Evolutionary conservation across 78 protist species (phyloP).

Genomic region (Pigoraptor vietnamica): DNA sequence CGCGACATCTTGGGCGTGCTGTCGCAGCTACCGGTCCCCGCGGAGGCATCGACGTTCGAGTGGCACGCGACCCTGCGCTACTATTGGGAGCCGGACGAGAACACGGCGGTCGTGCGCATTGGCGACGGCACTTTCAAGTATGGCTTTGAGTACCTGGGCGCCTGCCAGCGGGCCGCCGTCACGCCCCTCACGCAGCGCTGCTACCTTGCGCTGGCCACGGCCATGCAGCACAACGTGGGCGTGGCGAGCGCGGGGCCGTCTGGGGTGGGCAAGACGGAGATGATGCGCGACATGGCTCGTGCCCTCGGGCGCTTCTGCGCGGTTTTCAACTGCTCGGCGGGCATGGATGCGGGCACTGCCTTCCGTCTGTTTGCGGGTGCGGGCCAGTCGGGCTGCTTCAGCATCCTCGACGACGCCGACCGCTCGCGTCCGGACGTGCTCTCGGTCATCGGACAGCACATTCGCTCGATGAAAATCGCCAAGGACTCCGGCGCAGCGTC

Average conservation of each 20-base stretch:
- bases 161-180: slow-evolving; percentile 67
- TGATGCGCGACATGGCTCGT: slow-evolving; percentile 43
- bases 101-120: slow-evolving; percentile 42
- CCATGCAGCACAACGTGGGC: slow-evolving; percentile 61
- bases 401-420: slow-evolving; percentile 86
- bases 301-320: slow-evolving; percentile 20
- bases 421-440: slow-evolving; percentile 64
- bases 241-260: slow-evolving; percentile 87
- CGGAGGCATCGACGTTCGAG: slow-evolving; percentile 42
- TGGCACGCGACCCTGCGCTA: slow-evolving; percentile 72
- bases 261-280: slow-evolving; percentile 81
- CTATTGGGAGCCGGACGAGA: slow-evolving; percentile 52
- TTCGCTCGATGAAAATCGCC: slow-evolving; percentile 61
- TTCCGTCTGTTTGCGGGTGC: slow-evolving; percentile 41
- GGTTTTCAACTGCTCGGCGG: slow-evolving; percentile 44
- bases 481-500: not conserved
- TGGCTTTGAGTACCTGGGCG: slow-evolving; percentile 81
- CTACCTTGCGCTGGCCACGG: slow-evolving; percentile 68
- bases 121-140: slow-evolving; percentile 31
- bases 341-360: slow-evolving; percentile 23
- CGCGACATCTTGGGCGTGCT: slow-evolving; percentile 50
- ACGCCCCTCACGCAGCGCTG: slow-evolving; percentile 90
- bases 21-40: not conserved
- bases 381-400: slow-evolving; percentile 68
- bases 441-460: slow-evolving; percentile 70